Percentiles rank a stretch among this genome's conserved stretches.
These are phyloP conservation scores for Nannochloropsis salina DNA, from an alignment of 108 stramenopile genomes.

Conservation along the genomic window DNA sequence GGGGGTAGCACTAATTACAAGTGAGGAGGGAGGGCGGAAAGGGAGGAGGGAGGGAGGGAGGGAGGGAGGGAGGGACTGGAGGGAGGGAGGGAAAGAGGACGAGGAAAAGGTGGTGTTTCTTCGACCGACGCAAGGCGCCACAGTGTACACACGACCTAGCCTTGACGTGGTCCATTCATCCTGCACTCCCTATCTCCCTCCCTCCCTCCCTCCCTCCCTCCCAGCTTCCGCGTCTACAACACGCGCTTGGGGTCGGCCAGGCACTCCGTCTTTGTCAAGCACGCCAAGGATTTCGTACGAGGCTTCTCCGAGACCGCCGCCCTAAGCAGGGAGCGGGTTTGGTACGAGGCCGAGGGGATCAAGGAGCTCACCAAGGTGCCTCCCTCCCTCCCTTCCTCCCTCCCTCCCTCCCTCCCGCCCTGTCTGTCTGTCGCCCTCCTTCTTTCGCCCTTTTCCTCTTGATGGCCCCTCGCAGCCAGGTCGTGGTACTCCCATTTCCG, in stretches of 20 bases:
- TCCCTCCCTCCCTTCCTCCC: background rate
- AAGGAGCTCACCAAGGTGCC: background rate
- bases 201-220: background rate
- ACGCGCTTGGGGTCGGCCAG: background rate
- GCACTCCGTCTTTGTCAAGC: constrained; percentile 13
- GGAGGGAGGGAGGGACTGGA: background rate
- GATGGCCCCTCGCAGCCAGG: background rate
- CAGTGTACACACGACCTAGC: no score
- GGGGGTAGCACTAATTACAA: background rate
- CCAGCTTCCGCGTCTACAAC: constrained; percentile 17
- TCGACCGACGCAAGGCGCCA: no score
- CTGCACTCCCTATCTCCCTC: no score
- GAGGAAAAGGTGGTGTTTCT: no score
- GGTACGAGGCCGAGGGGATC: background rate
- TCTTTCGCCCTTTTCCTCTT: background rate
- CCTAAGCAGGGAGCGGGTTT: background rate
- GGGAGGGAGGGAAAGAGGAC: background rate
- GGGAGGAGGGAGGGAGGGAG: no score
- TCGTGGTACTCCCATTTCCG: no score
- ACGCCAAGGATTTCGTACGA: constrained; percentile 8
- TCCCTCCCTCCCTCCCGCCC: background rate
- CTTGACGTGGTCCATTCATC: no score
- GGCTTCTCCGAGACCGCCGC: background rate
- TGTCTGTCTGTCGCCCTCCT: background rate
- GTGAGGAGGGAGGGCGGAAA: background rate